Base-by-base conservation (phyloP, 495 filamentous ascomycete species). In the Rusavskia elegans region DNA sequence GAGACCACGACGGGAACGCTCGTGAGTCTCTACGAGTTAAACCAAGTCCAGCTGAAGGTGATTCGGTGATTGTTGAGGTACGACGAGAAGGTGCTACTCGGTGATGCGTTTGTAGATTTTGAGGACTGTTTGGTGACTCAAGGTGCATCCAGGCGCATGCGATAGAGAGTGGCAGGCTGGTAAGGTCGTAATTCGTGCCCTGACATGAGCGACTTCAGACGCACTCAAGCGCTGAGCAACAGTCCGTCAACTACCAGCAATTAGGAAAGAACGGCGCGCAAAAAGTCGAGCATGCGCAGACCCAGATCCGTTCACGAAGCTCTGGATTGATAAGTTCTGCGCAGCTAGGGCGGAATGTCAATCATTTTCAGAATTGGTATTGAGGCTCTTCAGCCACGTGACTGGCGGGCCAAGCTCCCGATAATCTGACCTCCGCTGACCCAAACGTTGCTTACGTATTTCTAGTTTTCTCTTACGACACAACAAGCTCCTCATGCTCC, bases 171-270 rank as follows among this genome's bases (percentile, higher is more conserved):
- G 49, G 40, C 48, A 51, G 37, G 51, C 53, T 44, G 32, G 52
- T 57, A 19, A 48, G 39, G 48, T 54, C 29, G 20, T 53, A 23
- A 48, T 16, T 41, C 20, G 40, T 27, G 49, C 37, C 37, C 45
- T 49, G 23, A 49, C 29, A 55, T 60, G 55, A 60, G 58, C 52
- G 52, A 38, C 53, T 51, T 39, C 52, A 53, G 52, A 53, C 58
- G 53, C 55, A 61, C 39, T 53, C 38, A 58, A 51, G 59, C 56
- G 56, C 48, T 54, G 27, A 37, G 25, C 25, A 50, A 60, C 55
- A 54, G 55, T 49, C 40, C 48, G 50, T 51, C 54, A 53, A 30
- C 29, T 30, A 53, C 36, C 29, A 38, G 32, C 30, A 39, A 45
- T 35, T 7, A 11, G 11, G 11, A 60, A 60, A 11, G 58, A 60